Percentiles rank a stretch among this genome's conserved stretches.
Evolutionary conservation across 306 rosid species (phyloP).

Genomic region (Inga leiocalycina): DNA sequence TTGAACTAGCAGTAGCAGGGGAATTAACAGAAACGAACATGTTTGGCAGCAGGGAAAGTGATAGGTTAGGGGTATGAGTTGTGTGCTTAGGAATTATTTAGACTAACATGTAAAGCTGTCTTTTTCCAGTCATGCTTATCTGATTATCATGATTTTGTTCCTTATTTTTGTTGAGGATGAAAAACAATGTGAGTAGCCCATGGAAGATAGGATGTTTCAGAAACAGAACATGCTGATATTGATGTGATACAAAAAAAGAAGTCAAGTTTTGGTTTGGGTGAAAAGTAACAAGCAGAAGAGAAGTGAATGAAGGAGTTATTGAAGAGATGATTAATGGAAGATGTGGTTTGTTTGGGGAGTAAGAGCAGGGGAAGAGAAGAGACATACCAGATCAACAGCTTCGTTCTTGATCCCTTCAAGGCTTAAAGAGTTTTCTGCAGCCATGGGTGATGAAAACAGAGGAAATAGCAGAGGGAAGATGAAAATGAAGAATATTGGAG

Average conservation of each 20-base stretch:
- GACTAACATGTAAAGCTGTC: neutral
- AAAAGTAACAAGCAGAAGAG: neutral
- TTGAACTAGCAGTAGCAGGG: conserved; percentile 2
- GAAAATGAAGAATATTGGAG: neutral
- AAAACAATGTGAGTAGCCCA: neutral
- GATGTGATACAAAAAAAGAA: neutral
- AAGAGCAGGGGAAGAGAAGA: neutral
- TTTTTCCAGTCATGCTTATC: conserved; percentile 30
- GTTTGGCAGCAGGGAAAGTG: conserved; percentile 36
- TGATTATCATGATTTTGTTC: neutral
- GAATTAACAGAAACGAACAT: neutral
- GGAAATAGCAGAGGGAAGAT: neutral
- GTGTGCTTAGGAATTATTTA: neutral
- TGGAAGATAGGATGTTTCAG: neutral
- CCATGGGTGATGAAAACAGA: conserved; percentile 39
- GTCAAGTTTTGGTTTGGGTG: neutral
- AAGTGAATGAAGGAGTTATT: neutral
- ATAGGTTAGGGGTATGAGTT: neutral
- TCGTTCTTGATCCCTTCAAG: conserved; percentile 89
- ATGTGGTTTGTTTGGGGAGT: neutral
- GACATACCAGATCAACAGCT: conserved; percentile 87
- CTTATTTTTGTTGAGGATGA: neutral
- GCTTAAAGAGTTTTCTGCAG: conserved; percentile 47
- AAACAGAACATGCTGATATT: neutral
- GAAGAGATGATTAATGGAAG: neutral